Evolutionary conservation across 768 basidiomycete genomes (phyloP).

Genomic region (Panaeolus cyanescens): DNA sequence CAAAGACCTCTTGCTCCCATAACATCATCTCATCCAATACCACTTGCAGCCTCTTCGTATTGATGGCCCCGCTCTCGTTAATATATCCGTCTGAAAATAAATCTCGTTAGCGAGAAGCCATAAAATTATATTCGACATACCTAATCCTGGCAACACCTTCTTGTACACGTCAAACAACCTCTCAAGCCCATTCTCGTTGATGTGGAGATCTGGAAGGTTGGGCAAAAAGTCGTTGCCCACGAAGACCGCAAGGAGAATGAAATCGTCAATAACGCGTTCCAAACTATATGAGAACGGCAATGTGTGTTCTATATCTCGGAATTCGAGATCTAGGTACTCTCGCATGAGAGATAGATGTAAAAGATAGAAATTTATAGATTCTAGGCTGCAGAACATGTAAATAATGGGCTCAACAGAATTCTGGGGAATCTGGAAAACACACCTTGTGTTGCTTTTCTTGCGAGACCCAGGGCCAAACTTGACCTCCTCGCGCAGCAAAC

Average conservation of each 20-base stretch:
- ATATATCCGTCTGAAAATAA: constrained; percentile 77
- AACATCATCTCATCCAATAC: constrained; percentile 86
- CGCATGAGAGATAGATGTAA: constrained; percentile 93
- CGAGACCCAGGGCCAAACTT: constrained; percentile 86
- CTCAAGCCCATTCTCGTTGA: constrained; percentile 96
- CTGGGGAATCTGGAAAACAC: not conserved
- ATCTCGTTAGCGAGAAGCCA: not conserved
- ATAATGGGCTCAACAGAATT: constrained; percentile 21
- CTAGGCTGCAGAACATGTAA: too few species aligned
- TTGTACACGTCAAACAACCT: constrained; percentile 95
- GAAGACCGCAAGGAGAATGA: constrained; percentile 94
- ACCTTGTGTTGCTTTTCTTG: constrained; percentile 68
- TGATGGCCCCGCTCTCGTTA: constrained; percentile 86
- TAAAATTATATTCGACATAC: constrained; percentile 26
- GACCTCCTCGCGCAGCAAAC: constrained; percentile 95
- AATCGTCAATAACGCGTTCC: constrained; percentile 97
- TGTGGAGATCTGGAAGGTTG: constrained; percentile 94
- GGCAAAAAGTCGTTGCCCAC: constrained; percentile 98
- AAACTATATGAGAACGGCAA: constrained; percentile 85
- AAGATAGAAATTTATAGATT: constrained; percentile 90
- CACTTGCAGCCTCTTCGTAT: constrained; percentile 77
- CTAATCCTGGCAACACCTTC: constrained; percentile 78
- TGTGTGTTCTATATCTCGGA: constrained; percentile 65
- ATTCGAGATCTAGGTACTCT: constrained; percentile 97
- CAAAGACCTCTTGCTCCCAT: constrained; percentile 90